Conservation (phyloP, 2,329 filamentous ascomycete genomes). For the Volutella citrinella region DNA sequence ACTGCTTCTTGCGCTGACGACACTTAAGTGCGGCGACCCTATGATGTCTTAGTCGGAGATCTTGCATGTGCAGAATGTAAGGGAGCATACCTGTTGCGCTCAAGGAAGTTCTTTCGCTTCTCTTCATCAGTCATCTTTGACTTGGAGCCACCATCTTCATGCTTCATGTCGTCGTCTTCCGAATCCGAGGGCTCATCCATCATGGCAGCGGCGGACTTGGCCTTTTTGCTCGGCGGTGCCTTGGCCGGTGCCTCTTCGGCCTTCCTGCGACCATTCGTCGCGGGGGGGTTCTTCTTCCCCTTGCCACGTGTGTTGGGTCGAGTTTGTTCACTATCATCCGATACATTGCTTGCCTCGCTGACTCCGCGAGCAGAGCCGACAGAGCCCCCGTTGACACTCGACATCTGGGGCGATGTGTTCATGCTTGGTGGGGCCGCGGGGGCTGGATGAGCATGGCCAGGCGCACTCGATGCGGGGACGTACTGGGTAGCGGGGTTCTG, state of each 20-base stretch:
- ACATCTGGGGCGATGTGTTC: constrained; percentile 51
- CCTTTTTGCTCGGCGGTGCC: constrained; percentile 65
- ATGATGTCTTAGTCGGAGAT: constrained; percentile 7
- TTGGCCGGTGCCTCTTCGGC: constrained; percentile 65
- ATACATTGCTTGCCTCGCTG: constrained; percentile 69
- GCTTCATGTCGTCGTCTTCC: constrained; percentile 41
- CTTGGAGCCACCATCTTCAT: constrained; percentile 41
- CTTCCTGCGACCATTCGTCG: constrained; percentile 71
- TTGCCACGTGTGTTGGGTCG: constrained; percentile 65
- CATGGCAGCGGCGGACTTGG: constrained; percentile 45
- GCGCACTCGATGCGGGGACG: constrained; percentile 42
- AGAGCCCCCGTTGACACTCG: constrained; percentile 44
- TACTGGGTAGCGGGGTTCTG: constrained; percentile 50
- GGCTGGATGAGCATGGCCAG: constrained; percentile 48
- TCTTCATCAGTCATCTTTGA: constrained; percentile 67
- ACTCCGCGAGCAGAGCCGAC: constrained; percentile 49
- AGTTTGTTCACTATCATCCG: constrained; percentile 69
- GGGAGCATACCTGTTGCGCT: constrained; percentile 79
- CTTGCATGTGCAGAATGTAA: not conserved
- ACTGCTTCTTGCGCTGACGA: constrained; percentile 97
- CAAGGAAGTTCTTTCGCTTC: constrained; percentile 96
- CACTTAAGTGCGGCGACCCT: constrained; percentile 97
- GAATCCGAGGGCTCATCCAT: constrained; percentile 47
- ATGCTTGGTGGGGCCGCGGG: constrained; percentile 31
- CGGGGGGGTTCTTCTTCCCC: constrained; percentile 61